Evolutionary conservation across 164 flowering plant genomes (phyloP).

Genomic region (Paratinospora sagittata): DNA sequence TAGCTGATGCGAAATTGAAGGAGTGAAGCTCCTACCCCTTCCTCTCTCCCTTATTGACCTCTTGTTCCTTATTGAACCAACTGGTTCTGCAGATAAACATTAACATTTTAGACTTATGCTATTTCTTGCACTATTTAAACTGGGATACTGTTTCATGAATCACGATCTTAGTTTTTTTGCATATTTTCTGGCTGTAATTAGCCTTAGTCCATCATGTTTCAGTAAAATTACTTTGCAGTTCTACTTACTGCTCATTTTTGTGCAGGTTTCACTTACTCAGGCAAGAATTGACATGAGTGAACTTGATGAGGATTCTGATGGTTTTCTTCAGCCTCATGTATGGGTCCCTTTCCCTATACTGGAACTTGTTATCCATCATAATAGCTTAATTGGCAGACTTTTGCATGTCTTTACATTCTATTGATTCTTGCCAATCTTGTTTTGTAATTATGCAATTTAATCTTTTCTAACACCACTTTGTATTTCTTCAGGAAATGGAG

Average conservation of each 20-base stretch:
- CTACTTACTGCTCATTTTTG: constrained; percentile 6
- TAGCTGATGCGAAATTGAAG: no score
- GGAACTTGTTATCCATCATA: background rate
- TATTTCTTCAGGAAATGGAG: constrained; percentile 79
- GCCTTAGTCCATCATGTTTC: background rate
- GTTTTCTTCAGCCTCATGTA: constrained; percentile 92
- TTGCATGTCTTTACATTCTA: background rate
- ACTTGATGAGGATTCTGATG: constrained; percentile 98
- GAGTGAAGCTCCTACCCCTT: no score
- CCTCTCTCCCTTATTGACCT: no score
- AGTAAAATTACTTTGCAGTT: background rate
- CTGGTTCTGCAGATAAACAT: no score
- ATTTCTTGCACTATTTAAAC: no score
- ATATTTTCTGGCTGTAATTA: background rate
- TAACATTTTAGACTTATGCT: no score
- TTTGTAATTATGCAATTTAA: background rate
- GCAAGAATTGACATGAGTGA: constrained; percentile 99
- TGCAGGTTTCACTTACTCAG: constrained; percentile 96
- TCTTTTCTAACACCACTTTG: background rate
- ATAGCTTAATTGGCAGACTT: background rate
- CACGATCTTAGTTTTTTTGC: background rate
- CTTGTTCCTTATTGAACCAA: no score
- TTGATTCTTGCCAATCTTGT: background rate
- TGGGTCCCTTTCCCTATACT: constrained; percentile 13
- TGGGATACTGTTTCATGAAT: no score